A percentile compares a stretch with the other conserved stretches of the same genome.
Conservation (phyloP, 1,284 basidiomycete species). For the Microbotryomycetes sp. region DNA sequence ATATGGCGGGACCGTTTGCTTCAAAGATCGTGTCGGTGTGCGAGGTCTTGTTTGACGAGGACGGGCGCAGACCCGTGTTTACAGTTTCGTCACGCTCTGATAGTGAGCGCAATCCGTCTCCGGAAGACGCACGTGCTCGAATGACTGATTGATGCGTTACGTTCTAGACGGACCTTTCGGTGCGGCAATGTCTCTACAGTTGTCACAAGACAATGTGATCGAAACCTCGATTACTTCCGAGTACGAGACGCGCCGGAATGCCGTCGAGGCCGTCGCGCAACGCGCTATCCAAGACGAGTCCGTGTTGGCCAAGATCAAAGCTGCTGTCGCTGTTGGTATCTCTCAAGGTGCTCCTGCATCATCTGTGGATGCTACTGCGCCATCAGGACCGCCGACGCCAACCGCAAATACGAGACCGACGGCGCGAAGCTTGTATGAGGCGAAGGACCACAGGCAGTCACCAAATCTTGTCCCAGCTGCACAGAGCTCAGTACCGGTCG, state of each 20-base stretch:
- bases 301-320: not conserved
- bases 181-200: not conserved
- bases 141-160: too few species aligned
- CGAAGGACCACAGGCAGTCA: too few species aligned
- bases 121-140: too few species aligned
- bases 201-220: too few species aligned
- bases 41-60: not conserved
- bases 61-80: not conserved
- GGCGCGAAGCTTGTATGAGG: too few species aligned
- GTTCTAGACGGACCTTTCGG: not conserved
- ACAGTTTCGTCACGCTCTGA: too few species aligned
- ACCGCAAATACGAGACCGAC: too few species aligned
- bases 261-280: not conserved
- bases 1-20: not conserved
- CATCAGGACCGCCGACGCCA: too few species aligned
- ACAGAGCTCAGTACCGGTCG: not conserved
- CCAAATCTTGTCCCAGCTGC: too few species aligned
- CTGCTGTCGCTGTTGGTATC: not conserved
- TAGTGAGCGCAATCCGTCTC: too few species aligned
- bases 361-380: too few species aligned
- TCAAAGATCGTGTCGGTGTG: not conserved
- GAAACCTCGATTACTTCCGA: not conserved
- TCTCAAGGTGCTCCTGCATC: too few species aligned
- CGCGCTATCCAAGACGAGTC: not conserved
- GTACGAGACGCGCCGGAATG: not conserved